Evolutionary conservation across 2,329 filamentous ascomycete species (phyloP).

Genomic region (Curvularia eragrostidis): DNA sequence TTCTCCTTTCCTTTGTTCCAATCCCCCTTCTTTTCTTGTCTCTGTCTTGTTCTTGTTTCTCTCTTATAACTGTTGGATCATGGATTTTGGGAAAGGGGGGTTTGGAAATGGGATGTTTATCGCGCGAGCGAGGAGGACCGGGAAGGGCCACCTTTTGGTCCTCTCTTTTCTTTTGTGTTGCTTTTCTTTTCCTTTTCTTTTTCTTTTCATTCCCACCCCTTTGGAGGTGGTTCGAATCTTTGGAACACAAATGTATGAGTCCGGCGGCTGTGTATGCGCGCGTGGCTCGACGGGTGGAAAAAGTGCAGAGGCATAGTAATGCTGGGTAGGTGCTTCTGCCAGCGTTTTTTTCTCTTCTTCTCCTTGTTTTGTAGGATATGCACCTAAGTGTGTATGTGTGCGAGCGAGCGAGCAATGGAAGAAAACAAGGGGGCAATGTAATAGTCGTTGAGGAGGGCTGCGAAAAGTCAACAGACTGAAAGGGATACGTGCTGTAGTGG

Average conservation of each 20-base stretch:
- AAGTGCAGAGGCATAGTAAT: background rate
- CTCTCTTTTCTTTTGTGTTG: conserved; percentile 7
- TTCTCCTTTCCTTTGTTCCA: background rate
- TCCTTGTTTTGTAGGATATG: background rate
- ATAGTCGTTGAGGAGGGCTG: background rate
- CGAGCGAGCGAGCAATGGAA: background rate
- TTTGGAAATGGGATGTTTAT: background rate
- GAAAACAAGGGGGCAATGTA: background rate
- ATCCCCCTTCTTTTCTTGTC: background rate
- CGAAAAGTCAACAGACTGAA: background rate
- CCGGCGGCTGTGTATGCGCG: background rate
- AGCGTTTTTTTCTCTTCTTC: background rate
- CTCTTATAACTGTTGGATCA: background rate
- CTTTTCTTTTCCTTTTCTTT: conserved; percentile 1
- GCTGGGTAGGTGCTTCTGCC: background rate
- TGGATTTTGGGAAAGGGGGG: background rate
- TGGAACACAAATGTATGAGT: background rate
- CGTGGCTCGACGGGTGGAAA: background rate
- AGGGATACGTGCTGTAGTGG: background rate
- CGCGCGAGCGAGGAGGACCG: background rate
- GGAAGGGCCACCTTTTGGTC: background rate
- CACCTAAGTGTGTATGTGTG: background rate
- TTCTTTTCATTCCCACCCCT: conserved; percentile 1
- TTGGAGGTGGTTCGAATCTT: background rate
- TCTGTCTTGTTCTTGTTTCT: background rate